Evolutionary conservation across 106 monocot species (phyloP).

Genomic region (Acanthochlamys bracteata): DNA sequence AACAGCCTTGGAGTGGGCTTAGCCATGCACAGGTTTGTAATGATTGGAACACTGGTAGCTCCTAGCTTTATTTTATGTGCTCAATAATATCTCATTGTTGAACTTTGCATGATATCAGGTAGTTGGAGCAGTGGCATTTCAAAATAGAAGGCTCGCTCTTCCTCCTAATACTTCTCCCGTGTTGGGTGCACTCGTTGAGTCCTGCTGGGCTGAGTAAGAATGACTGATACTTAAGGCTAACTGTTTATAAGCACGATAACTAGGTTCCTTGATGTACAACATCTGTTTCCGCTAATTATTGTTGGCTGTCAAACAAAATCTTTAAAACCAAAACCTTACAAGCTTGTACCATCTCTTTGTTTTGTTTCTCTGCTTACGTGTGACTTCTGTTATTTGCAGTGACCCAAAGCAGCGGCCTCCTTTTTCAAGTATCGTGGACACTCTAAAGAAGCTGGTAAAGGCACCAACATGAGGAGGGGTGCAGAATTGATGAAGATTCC

Average conservation of each 20-base stretch:
- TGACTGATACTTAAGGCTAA: background rate
- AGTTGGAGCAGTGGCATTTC: slow-evolving; percentile 87
- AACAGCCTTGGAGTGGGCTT: slow-evolving; percentile 67
- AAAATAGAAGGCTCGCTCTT: slow-evolving; percentile 61
- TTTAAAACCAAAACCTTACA: no score
- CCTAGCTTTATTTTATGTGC: no score
- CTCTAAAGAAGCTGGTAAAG: slow-evolving; percentile 59
- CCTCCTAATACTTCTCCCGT: slow-evolving; percentile 41
- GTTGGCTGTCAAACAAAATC: no score
- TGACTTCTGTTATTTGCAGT: slow-evolving; percentile 23
- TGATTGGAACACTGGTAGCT: no score
- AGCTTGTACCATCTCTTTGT: no score
- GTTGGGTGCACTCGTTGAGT: slow-evolving; percentile 51
- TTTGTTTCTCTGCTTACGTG: no score
- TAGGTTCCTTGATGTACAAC: no score
- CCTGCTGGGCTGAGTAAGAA: slow-evolving; percentile 81
- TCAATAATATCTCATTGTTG: no score
- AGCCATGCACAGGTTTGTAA: slow-evolving; percentile 48
- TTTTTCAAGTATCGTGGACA: slow-evolving; percentile 69
- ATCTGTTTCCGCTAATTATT: no score
- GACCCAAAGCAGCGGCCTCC: slow-evolving; percentile 62
- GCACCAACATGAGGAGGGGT: slow-evolving; percentile 5
- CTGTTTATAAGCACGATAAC: no score
- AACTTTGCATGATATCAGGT: slow-evolving; percentile 35
- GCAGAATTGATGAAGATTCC: background rate